phyloP scores from a whole-genome alignment of 257 asterid species.

The Nicotiana otophora region DNA sequence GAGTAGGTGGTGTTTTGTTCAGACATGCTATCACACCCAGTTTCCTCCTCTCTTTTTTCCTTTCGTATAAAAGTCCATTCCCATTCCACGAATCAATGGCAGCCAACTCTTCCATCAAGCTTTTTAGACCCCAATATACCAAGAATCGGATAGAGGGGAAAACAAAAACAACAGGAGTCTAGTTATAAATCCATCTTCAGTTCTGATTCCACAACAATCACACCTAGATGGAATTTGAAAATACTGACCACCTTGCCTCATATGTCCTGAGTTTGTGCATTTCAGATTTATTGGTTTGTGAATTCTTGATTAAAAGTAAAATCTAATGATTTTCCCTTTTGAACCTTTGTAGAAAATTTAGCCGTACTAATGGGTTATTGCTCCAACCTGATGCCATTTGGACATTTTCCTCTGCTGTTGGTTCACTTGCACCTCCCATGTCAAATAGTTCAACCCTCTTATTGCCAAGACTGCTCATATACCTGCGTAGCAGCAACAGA shows the following conservation, averaged over 20 bases:
- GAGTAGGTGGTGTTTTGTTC: neutral
- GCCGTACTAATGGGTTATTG: neutral
- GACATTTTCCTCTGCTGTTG: conserved; percentile 80
- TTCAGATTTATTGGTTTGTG: neutral
- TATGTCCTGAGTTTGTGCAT: neutral
- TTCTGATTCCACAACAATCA: neutral
- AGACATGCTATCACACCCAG: neutral
- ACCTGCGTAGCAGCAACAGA: conserved; percentile 36
- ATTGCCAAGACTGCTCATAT: conserved; percentile 88
- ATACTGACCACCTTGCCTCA: neutral
- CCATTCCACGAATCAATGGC: neutral
- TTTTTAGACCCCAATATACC: neutral
- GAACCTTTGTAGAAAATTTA: too few species aligned
- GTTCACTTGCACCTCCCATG: conserved; percentile 83
- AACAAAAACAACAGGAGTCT: neutral
- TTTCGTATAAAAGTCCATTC: neutral
- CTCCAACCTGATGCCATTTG: conserved; percentile 80
- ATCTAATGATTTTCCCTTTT: too few species aligned
- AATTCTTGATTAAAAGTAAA: too few species aligned
- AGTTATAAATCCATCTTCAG: neutral
- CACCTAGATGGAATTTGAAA: neutral
- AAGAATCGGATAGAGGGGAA: neutral
- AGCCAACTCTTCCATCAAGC: neutral
- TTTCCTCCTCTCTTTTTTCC: neutral
- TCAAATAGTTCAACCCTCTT: conserved; percentile 96